A percentile compares a stretch with the other conserved stretches of the same genome.
These are phyloP conservation scores for Roridomyces roridus DNA, from an alignment of 768 basidiomycete genomes.

Conservation along the genomic window DNA sequence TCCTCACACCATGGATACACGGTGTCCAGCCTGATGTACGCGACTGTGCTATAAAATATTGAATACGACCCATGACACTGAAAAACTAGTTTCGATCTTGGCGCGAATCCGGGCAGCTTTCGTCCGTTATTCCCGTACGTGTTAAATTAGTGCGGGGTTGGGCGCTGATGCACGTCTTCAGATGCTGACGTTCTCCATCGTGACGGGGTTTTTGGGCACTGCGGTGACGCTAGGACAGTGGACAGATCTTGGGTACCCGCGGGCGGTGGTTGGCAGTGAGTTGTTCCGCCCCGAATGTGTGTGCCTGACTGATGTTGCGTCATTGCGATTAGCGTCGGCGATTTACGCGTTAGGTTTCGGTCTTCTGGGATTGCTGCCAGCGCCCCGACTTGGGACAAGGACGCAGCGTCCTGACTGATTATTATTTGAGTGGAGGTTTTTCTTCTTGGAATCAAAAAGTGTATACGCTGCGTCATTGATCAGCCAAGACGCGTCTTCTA, in stretches of 20 bases:
- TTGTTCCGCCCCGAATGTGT: conserved; percentile 3
- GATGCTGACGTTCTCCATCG: conserved; percentile 70
- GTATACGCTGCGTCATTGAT: too few species aligned
- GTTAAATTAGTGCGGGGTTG: too few species aligned
- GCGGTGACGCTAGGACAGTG: conserved; percentile 70
- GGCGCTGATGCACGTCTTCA: conserved; percentile 21
- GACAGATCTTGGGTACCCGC: conserved; percentile 67
- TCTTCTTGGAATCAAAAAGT: not conserved
- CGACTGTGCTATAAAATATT: too few species aligned
- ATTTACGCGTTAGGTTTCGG: conserved; percentile 76
- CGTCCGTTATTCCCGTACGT: conserved; percentile 68
- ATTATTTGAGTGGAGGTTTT: not conserved
- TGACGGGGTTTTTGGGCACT: conserved; percentile 71
- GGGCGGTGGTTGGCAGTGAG: conserved; percentile 69
- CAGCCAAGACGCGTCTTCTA: too few species aligned
- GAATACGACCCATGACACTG: too few species aligned
- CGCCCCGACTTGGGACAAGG: conserved; percentile 43
- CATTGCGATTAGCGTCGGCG: conserved; percentile 56
- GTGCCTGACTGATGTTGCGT: not conserved
- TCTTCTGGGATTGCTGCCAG: conserved; percentile 74
- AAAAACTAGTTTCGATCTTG: conserved; percentile 70
- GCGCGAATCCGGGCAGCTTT: conserved; percentile 73
- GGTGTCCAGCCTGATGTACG: conserved; percentile 75
- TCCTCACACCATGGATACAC: conserved; percentile 69
- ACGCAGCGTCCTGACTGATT: conserved; percentile 14